A percentile compares a stretch with the other conserved stretches of the same genome.
phyloP scores from a whole-genome alignment of 805 yeast species.

The Saccharomycopsis fodiens region DNA sequence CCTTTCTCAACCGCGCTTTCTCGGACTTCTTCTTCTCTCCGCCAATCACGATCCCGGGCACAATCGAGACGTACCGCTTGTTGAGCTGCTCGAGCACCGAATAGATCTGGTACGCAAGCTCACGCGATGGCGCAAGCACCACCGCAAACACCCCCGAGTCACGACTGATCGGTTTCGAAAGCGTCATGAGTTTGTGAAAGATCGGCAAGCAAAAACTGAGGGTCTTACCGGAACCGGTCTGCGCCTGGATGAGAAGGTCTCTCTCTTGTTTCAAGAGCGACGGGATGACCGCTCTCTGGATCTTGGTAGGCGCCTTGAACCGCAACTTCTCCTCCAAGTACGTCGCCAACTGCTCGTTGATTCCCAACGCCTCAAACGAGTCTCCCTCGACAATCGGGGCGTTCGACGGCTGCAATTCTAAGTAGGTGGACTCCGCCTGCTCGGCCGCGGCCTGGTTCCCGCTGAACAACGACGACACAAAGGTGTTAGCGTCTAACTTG shows the following conservation, averaged over 20 bases:
- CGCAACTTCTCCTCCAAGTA: constrained; percentile 50
- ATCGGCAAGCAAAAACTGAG: constrained; percentile 82
- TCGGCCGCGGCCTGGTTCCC: constrained; percentile 34
- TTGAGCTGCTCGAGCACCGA: constrained; percentile 67
- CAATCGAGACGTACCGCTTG: constrained; percentile 76
- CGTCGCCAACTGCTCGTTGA: constrained; percentile 43
- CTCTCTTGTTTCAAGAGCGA: constrained; percentile 34
- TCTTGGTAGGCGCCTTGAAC: constrained; percentile 69
- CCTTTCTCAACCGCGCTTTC: constrained; percentile 91
- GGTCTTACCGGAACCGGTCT: constrained; percentile 98
- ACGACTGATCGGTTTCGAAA: constrained; percentile 40
- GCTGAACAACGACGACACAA: constrained; percentile 81
- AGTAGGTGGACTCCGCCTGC: constrained; percentile 19
- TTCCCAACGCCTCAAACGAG: constrained; percentile 64
- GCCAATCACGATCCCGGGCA: constrained; percentile 94
- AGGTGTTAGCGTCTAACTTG: constrained; percentile 37
- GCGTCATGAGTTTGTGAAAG: constrained; percentile 58
- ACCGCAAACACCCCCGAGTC: constrained; percentile 82
- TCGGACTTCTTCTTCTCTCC: constrained; percentile 98
- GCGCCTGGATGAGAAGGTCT: constrained; percentile 89
- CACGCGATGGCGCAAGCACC: constrained; percentile 90
- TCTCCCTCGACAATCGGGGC: constrained; percentile 65
- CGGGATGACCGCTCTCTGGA: constrained; percentile 80
- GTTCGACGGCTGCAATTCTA: constrained; percentile 55
- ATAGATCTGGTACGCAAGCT: constrained; percentile 84